These are phyloP conservation scores for Cadophora gregata DNA, from an alignment of 2,329 filamentous ascomycete species.

Conservation along the genomic window DNA sequence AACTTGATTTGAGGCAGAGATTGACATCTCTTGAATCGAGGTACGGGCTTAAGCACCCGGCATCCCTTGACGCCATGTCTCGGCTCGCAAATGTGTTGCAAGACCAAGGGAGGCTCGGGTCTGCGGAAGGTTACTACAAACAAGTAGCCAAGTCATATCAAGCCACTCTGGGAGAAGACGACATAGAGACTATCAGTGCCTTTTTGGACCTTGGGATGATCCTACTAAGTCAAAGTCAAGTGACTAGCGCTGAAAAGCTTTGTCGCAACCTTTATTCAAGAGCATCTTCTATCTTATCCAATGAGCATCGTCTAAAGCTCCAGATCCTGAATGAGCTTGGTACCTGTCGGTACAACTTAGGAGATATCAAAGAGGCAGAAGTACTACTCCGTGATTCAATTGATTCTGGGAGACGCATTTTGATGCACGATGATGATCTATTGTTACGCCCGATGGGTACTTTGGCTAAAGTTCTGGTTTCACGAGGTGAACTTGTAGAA, in stretches of 20 bases:
- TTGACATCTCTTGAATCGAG: not conserved
- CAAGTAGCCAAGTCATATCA: not conserved
- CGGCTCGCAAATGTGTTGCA: not conserved
- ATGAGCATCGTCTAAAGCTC: not conserved
- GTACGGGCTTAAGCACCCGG: constrained; percentile 5
- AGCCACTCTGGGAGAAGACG: not conserved
- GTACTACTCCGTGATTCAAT: not conserved
- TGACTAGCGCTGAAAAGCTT: not conserved
- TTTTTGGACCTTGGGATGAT: not conserved
- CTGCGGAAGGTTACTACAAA: constrained; percentile 1
- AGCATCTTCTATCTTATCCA: not conserved
- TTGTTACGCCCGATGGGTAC: not conserved
- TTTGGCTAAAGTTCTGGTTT: not conserved
- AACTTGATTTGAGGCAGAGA: constrained; percentile 10
- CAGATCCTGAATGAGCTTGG: not conserved
- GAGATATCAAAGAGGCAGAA: not conserved
- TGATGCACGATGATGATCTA: not conserved
- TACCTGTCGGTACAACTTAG: not conserved
- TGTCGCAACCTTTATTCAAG: not conserved
- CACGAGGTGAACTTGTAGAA: not conserved
- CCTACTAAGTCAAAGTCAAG: not conserved
- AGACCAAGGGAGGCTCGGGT: not conserved
- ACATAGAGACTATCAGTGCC: not conserved
- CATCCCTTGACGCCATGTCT: constrained; percentile 4
- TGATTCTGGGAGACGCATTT: not conserved